Percentiles rank a stretch among this genome's conserved stretches.
Evolutionary conservation across 1,284 basidiomycete genomes (phyloP).

Genomic region (Exobasidium rhododendri): DNA sequence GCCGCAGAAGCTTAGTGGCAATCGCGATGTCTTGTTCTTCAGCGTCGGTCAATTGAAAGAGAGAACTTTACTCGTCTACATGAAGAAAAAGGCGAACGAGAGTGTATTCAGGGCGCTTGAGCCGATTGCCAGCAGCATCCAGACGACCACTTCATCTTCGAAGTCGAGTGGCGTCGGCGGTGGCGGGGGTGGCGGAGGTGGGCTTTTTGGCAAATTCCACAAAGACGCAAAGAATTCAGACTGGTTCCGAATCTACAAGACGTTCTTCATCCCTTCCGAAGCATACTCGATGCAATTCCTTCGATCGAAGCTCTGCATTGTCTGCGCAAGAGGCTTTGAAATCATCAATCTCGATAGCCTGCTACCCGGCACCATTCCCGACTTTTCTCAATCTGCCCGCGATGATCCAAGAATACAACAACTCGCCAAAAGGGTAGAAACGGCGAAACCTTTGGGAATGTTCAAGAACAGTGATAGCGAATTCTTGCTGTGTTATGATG

Average conservation of each 20-base stretch:
- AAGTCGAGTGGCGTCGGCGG: conserved; percentile 59
- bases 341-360: conserved; percentile 81
- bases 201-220: conserved; percentile 66
- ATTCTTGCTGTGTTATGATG: conserved; percentile 85
- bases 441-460: conserved; percentile 79
- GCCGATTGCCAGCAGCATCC: conserved; percentile 67
- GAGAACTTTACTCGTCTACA: conserved; percentile 85
- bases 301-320: conserved; percentile 82
- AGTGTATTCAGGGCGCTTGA: conserved; percentile 91
- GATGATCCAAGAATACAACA: conserved; percentile 72
- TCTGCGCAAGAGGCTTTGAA: conserved; percentile 83
- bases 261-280: conserved; percentile 87
- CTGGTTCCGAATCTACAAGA: conserved; percentile 88
- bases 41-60: conserved; percentile 79
- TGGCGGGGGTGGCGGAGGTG: conserved; percentile 63
- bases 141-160: too few species aligned
- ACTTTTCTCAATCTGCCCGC: conserved; percentile 60
- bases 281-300: conserved; percentile 85
- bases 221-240: conserved; percentile 74
- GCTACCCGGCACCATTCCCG: conserved; percentile 77
- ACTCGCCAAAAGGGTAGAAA: conserved; percentile 75
- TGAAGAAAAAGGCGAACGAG: conserved; percentile 87
- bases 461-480: conserved; percentile 73
- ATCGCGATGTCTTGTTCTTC: conserved; percentile 90
- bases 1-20: conserved; percentile 79